A percentile compares a stretch with the other conserved stretches of the same genome.
These are phyloP conservation scores for Verbena officinalis DNA, from an alignment of 257 asterid genomes.

Conservation along the genomic window DNA sequence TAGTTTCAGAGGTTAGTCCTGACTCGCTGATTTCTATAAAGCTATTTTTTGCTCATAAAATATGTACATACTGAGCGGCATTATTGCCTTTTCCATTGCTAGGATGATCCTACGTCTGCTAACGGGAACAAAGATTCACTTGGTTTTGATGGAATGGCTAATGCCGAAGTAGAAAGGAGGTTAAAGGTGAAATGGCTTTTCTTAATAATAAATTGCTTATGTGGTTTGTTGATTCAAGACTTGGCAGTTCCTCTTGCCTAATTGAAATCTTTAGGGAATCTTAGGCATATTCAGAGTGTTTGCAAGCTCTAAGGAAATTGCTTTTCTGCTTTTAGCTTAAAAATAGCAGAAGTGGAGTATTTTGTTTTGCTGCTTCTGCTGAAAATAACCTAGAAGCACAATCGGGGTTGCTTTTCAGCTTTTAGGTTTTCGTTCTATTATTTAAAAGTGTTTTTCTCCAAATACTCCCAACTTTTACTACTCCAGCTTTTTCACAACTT, in stretches of 20 bases:
- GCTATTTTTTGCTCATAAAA: background rate
- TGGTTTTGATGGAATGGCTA: constrained; percentile 73
- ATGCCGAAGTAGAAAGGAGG: constrained; percentile 72
- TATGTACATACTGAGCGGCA: background rate
- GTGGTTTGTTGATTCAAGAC: constrained; percentile 9
- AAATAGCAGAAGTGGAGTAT: too few relatives aligned
- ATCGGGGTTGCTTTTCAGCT: too few relatives aligned
- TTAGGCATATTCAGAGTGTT: too few relatives aligned
- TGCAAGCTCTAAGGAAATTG: too few relatives aligned
- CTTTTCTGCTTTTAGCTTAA: too few relatives aligned
- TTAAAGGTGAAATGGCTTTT: constrained; percentile 51
- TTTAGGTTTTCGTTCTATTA: too few relatives aligned
- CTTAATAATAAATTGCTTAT: constrained; percentile 21
- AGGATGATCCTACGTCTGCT: constrained; percentile 64
- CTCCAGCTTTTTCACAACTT: too few relatives aligned
- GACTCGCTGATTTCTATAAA: background rate
- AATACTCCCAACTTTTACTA: too few relatives aligned
- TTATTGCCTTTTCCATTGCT: constrained; percentile 21
- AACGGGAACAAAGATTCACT: constrained; percentile 58
- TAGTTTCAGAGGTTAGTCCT: constrained; percentile 74
- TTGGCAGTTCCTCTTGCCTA: background rate
- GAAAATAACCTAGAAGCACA: too few relatives aligned
- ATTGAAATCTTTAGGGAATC: constrained; percentile 1
- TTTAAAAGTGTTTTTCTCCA: too few relatives aligned
- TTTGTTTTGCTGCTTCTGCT: too few relatives aligned